Percentiles rank a stretch among this genome's conserved stretches.
Evolutionary conservation across 495 filamentous ascomycete genomes (phyloP).

Genomic region (Penicillium canescens): DNA sequence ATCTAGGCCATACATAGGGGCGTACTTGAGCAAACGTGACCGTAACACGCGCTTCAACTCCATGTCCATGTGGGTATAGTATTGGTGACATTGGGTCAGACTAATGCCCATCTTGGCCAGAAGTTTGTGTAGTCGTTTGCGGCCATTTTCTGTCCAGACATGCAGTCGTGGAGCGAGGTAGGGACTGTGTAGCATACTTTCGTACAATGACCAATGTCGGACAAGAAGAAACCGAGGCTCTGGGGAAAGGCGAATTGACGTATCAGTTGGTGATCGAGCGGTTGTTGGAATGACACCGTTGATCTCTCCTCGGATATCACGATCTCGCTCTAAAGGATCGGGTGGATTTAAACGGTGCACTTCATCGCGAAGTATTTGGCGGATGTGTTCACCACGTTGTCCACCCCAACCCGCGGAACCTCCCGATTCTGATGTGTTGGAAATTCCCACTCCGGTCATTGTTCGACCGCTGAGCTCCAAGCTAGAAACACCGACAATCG

Average conservation of each 20-base stretch:
- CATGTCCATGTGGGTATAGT: constrained; percentile 98
- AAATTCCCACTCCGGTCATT: constrained; percentile 76
- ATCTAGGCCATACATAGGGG: constrained; percentile 86
- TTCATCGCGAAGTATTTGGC: constrained; percentile 85
- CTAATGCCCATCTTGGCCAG: constrained; percentile 98
- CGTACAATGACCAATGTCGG: constrained; percentile 94
- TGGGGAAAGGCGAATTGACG: constrained; percentile 86
- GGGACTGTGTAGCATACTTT: constrained; percentile 96
- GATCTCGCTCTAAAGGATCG: constrained; percentile 58
- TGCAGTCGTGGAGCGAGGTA: constrained; percentile 91
- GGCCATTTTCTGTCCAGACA: constrained; percentile 88
- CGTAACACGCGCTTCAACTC: constrained; percentile 86
- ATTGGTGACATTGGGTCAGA: constrained; percentile 89
- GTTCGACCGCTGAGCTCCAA: constrained; percentile 89
- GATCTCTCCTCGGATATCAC: constrained; percentile 56
- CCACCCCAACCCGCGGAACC: constrained; percentile 77
- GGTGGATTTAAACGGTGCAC: constrained; percentile 91
- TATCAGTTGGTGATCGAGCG: constrained; percentile 85
- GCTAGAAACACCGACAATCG: constrained; percentile 89
- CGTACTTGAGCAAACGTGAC: constrained; percentile 84
- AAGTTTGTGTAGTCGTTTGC: constrained; percentile 91
- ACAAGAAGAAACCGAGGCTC: constrained; percentile 94
- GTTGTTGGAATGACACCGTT: constrained; percentile 83
- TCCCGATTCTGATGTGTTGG: constrained; percentile 55
- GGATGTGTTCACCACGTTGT: constrained; percentile 78